A percentile compares a stretch with the other conserved stretches of the same genome.
Evolutionary conservation across 2,329 filamentous ascomycete genomes (phyloP).

Genomic region (Lachnellula subtilissima): DNA sequence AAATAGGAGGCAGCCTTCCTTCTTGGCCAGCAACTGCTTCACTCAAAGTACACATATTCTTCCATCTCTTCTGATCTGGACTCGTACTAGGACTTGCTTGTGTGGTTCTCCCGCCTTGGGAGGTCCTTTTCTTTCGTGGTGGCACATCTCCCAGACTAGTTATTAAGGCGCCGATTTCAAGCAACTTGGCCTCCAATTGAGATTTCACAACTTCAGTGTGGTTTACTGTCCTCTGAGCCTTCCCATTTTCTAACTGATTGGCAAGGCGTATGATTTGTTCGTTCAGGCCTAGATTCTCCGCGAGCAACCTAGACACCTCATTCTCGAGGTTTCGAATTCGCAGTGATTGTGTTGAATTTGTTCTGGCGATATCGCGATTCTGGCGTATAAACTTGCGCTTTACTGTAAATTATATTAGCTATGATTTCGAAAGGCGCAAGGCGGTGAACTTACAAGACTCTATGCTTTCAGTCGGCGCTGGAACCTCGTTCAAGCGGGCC

Average conservation of each 20-base stretch:
- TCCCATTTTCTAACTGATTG: constrained; percentile 59
- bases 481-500: constrained; percentile 76
- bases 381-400: constrained; percentile 76
- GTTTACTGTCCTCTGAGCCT: constrained; percentile 55
- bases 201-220: constrained; percentile 65
- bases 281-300: constrained; percentile 73
- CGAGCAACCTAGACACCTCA: constrained; percentile 67
- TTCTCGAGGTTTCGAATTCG: constrained; percentile 73
- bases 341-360: constrained; percentile 71
- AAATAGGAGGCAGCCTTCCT: constrained; percentile 57
- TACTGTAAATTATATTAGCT: constrained; percentile 44
- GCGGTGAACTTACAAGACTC: constrained; percentile 59
- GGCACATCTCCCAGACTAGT: constrained; percentile 60
- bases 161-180: constrained; percentile 64
- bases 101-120: constrained; percentile 33
- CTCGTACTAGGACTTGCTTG: constrained; percentile 37
- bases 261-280: constrained; percentile 67
- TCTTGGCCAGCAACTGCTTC: constrained; percentile 33
- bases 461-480: constrained; percentile 61
- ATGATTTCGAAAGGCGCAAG: not conserved
- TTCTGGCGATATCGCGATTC: constrained; percentile 76
- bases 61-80: constrained; percentile 52
- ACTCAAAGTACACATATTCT: constrained; percentile 34
- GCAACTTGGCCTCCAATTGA: constrained; percentile 66
- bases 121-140: constrained; percentile 44